Evolutionary conservation across 176 grass and related monocot species (phyloP).

Genomic region (Oryza rufipogon): DNA sequence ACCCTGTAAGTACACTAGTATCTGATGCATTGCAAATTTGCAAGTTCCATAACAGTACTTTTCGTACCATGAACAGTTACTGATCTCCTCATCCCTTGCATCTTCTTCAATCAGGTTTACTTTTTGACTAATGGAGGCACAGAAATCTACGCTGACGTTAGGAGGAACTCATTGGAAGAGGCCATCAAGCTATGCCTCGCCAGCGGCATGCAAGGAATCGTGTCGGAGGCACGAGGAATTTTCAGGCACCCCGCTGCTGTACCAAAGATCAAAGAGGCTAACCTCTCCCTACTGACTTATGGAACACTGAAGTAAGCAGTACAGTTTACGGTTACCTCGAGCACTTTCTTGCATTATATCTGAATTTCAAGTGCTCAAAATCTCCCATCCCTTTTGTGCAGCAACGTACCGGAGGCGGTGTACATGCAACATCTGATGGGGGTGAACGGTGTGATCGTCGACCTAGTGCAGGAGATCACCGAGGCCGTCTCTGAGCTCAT

Average conservation of each 20-base stretch:
- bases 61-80: neutral
- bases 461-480: constrained; percentile 83
- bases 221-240: constrained; percentile 73
- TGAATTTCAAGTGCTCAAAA: constrained; percentile 7
- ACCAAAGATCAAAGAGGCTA: constrained; percentile 80
- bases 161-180: constrained; percentile 90
- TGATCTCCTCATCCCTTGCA: neutral
- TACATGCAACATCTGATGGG: constrained; percentile 97
- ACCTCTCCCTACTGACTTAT: constrained; percentile 74
- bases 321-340: neutral
- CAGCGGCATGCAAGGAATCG: constrained; percentile 73
- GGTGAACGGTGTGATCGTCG: constrained; percentile 81
- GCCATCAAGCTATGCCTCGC: constrained; percentile 68
- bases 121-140: constrained; percentile 83
- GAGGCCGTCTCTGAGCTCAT: constrained; percentile 60
- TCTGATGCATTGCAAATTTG: neutral
- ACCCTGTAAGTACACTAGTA: constrained; percentile 62
- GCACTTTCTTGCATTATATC: neutral
- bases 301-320: constrained; percentile 77
- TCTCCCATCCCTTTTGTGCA: constrained; percentile 23
- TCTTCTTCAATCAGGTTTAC: constrained; percentile 64
- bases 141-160: constrained; percentile 55
- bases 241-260: constrained; percentile 72
- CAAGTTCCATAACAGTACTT: neutral
- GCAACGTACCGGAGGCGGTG: constrained; percentile 88